These are phyloP conservation scores for Williopsis jadinii DNA, from an alignment of 1,139 yeast genomes.

Conservation along the genomic window DNA sequence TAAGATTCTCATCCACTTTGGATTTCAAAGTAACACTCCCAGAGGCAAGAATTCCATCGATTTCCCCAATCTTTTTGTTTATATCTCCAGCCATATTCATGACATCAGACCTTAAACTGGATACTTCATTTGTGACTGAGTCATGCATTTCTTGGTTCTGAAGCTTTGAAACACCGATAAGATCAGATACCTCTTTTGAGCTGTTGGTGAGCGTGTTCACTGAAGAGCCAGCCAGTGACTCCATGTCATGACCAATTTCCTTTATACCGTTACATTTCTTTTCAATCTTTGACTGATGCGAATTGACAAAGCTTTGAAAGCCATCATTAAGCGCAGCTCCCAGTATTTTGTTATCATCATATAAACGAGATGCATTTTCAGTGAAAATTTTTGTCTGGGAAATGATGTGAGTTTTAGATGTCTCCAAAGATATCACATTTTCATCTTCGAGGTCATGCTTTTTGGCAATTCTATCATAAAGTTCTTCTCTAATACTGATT, in stretches of 20 bases:
- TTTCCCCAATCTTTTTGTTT: neutral
- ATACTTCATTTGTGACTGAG: slow-evolving; percentile 8
- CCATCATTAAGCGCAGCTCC: slow-evolving; percentile 5
- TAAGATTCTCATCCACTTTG: slow-evolving; percentile 3
- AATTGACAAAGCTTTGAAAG: slow-evolving; percentile 6
- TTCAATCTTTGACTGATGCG: slow-evolving; percentile 9
- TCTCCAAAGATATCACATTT: slow-evolving; percentile 11
- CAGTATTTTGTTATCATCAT: slow-evolving; percentile 6
- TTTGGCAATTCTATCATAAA: slow-evolving; percentile 15
- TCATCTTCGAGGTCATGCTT: slow-evolving; percentile 8
- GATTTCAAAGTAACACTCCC: slow-evolving; percentile 1
- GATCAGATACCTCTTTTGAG: too few relatives aligned
- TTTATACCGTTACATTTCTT: slow-evolving; percentile 7
- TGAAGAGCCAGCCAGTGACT: slow-evolving; percentile 1
- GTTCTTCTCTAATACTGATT: slow-evolving; percentile 12
- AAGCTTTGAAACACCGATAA: too few relatives aligned
- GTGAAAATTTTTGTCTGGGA: slow-evolving; percentile 4
- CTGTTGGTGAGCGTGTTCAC: too few relatives aligned
- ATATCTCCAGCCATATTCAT: neutral
- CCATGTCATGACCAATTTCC: slow-evolving; percentile 2
- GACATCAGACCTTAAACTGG: slow-evolving; percentile 1
- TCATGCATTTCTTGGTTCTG: too few relatives aligned
- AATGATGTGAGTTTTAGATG: slow-evolving; percentile 5
- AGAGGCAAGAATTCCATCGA: neutral
- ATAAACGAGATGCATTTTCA: slow-evolving; percentile 4